Evolutionary conservation across 179 eudicot species (phyloP).

Genomic region (Nepenthes alata): DNA sequence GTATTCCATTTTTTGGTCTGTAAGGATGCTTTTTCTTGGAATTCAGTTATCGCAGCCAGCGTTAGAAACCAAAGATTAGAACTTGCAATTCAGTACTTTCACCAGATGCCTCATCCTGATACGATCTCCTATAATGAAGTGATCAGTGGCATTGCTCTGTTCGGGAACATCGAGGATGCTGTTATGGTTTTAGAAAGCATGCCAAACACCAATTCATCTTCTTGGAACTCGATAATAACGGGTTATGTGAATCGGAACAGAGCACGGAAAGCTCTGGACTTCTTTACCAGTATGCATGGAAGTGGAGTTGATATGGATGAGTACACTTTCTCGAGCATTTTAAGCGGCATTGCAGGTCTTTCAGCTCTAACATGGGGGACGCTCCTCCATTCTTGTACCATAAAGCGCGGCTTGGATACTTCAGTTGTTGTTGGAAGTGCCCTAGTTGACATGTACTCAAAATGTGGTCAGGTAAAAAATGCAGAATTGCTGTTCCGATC

Average conservation of each 20-base stretch:
- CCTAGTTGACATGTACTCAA: conserved; percentile 63
- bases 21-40: conserved; percentile 65
- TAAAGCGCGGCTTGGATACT: conserved; percentile 37
- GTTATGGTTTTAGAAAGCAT: conserved; percentile 27
- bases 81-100: conserved; percentile 37
- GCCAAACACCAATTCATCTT: conserved; percentile 60
- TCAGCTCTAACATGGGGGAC: conserved; percentile 51
- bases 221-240: conserved; percentile 71
- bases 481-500: conserved; percentile 35
- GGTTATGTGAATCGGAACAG: conserved; percentile 50
- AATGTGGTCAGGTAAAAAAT: conserved; percentile 43
- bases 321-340: conserved; percentile 52
- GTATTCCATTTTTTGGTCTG: conserved; percentile 28
- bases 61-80: conserved; percentile 44
- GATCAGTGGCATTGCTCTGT: conserved; percentile 55
- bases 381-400: conserved; percentile 36
- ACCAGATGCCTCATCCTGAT: conserved; percentile 55
- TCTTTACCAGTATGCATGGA: conserved; percentile 45
- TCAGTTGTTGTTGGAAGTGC: conserved; percentile 58
- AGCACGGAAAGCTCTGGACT: conserved; percentile 37
- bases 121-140: conserved; percentile 60
- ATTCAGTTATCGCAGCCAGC: conserved; percentile 63
- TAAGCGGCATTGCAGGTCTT: conserved; percentile 50
- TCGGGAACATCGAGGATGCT: conserved; percentile 57
- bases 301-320: conserved; percentile 34